Evolutionary conservation across 169 alveolate genomes (phyloP), one percentile per base, ranked within the genome.

Genomic region (Babesia ovata): DNA sequence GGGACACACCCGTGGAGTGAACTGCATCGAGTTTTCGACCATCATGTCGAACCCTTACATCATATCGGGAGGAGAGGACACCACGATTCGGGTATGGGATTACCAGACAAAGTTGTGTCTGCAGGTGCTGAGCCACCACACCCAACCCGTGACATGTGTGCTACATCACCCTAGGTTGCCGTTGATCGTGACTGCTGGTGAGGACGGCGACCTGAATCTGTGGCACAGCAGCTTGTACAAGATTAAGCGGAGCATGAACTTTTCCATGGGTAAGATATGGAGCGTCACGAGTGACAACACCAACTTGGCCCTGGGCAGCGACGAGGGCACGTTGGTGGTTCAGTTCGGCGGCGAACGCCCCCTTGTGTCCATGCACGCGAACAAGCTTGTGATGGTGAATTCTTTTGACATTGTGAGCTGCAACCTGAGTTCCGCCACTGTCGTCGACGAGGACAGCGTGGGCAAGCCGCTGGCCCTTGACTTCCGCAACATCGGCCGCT

Each of bases 1-100:
- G 73, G 99, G 99, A 16, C 99, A 98, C 85, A 91, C 92, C 67
- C 92, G 97, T 50, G 99, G 99, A 17, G 99, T 98, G 33, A 98
- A 98, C 77, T 94, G 99, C 82, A 93, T 98, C 50, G 87, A 83
- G 21, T 79, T 75, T 65, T 85, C 86, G 58, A 58, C 82, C 69
- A 81, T 91, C 52, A 95, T 94, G 63, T 98, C 97, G 67, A 93
- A 94, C 67, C 98, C 99, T 0, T 96, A 96, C 87, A 75, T 98
- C 48, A 94, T 97, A 29, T 93, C 98, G 24, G 99, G 99, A 17
- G 95, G 98, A 17, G 99, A 98, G 86, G 99, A 98, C 86, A 87
- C 92, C 65, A 93, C 97, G 13, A 96, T 98, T 19, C 96, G 98
- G 66, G 95, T 98, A 11, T 98, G 99, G 99, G 99, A 98, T 76